Evolutionary conservation across 306 rosid genomes (phyloP), one percentile per base, ranked within the genome.

Genomic region (Ceratonia siliqua): DNA sequence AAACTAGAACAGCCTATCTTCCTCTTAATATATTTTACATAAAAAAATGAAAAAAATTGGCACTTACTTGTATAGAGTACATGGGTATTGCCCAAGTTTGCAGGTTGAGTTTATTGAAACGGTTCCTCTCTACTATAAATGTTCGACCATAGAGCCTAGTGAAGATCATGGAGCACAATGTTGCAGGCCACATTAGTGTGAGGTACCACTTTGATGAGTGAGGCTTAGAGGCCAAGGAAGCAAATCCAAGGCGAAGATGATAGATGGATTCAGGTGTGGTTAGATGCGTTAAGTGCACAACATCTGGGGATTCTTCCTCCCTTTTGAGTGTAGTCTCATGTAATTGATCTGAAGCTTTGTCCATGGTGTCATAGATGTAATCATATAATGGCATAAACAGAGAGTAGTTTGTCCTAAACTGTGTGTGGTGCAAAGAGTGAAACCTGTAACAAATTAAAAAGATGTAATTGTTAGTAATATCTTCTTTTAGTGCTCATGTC

Each of bases 11-110:
- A n/a, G n/a, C n/a, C n/a, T n/a, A n/a, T n/a, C n/a, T n/a, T n/a
- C n/a, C n/a, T n/a, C n/a, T n/a, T n/a, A n/a, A n/a, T n/a, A n/a
- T n/a, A n/a, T n/a, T n/a, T n/a, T n/a, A n/a, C n/a, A n/a, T n/a
- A n/a, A n/a, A n/a, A n/a, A n/a, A n/a, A 2, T 43, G 2, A 1
- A 43, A 43, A 9, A n/a, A 1, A 5, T 7, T 0, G 17, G 1
- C 2, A 9, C 39, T 77, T 70, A 91, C 92, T 54, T 91, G 88
- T 8, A 78, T 5, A 24, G 12, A 87, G 75, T 76, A 91, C 62
- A 79, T 78, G 8, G 90, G 90, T 12, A 91, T 27, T 0, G 77
- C 78, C 97, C 97, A 90, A 17, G 90, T 79, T 70, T 90, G 96
- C 0, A 90, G 10, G 2, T 24, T 86, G 49, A 88, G 87, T 13